phyloP scores from a whole-genome alignment of 495 filamentous ascomycete genomes.

The Penicillium angulare region DNA sequence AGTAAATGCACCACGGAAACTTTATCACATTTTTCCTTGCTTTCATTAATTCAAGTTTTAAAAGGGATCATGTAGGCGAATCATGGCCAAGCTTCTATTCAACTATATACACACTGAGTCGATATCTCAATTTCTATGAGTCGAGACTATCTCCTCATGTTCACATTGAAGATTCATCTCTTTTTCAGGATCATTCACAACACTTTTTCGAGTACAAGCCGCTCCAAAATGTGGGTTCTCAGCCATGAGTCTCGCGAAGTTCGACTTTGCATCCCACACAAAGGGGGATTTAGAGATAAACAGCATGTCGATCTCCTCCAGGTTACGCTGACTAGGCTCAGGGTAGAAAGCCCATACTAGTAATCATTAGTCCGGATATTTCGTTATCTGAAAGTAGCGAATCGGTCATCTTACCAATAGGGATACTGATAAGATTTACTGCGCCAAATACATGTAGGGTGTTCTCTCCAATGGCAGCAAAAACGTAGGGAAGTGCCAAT shows the following conservation, averaged over 20 bases:
- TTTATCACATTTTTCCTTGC: too few species aligned
- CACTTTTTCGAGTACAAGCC: background rate
- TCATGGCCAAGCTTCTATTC: too few species aligned
- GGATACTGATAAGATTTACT: constrained; percentile 39
- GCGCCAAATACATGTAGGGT: constrained; percentile 41
- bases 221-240: background rate
- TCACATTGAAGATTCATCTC: background rate
- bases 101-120: too few species aligned
- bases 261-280: constrained; percentile 7
- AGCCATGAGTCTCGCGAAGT: background rate
- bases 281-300: constrained; percentile 24
- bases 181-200: background rate
- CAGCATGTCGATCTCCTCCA: constrained; percentile 43
- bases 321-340: constrained; percentile 37
- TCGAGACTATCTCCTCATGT: background rate
- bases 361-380: background rate
- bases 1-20: too few species aligned
- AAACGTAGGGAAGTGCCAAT: constrained; percentile 33
- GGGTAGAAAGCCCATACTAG: constrained; percentile 30
- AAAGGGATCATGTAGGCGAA: too few species aligned
- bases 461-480: constrained; percentile 25
- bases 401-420: constrained; percentile 9
- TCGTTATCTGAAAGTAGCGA: background rate
- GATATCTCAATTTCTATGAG: too few species aligned
- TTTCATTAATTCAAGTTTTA: too few species aligned